Evolutionary conservation across 768 basidiomycete species (phyloP), one percentile per base, ranked within the genome.

Genomic region (Ramaria rubella): DNA sequence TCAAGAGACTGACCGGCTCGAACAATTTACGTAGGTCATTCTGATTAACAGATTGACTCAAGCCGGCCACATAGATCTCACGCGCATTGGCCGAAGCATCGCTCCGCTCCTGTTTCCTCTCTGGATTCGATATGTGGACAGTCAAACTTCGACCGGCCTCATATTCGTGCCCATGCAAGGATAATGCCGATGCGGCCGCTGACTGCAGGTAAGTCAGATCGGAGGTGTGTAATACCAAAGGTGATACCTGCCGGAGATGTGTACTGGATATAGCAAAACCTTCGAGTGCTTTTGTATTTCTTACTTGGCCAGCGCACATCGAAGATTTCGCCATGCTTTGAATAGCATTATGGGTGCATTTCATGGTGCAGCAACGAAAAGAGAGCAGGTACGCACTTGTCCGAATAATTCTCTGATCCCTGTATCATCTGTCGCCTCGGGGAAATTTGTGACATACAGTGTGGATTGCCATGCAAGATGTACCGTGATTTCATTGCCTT

Each of bases 291-390:
- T 70, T 94, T 95, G 77, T 92, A 94, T 67, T 96, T 96, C 67
- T 94, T 94, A 71, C 92, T 94, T 5, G 96, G 96, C 95, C 95
- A 98, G 30, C 96, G 87, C 17, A 93, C 88, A 61, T 98, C 94
- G 59, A 98, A 90, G 53, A 99, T 80, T 4, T 78, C 80, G 9
- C 96, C 96, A 70, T 88, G 94, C 93, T 96, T 55, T 1, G 40
- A 29, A 21, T 24, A 34, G 53, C n/a, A n/a, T n/a, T n/a, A n/a
- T 63, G 45, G 57, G 42, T 24, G 31, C 12, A 5, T 51, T 15
- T 30, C 38, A 60, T 33, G 54, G 50, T 1, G 38, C 43, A 29
- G 8, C 49, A 43, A 1, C 11, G 31, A 19, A 21, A 30, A 31
- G 40, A 43, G 9, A 11, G 2, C n/a, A 43, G 5, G 38, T 33